Percentiles rank a stretch among this genome's conserved stretches.
Conservation (phyloP, 257 asterid genomes). For the Nicotiana tomentosiformis region DNA sequence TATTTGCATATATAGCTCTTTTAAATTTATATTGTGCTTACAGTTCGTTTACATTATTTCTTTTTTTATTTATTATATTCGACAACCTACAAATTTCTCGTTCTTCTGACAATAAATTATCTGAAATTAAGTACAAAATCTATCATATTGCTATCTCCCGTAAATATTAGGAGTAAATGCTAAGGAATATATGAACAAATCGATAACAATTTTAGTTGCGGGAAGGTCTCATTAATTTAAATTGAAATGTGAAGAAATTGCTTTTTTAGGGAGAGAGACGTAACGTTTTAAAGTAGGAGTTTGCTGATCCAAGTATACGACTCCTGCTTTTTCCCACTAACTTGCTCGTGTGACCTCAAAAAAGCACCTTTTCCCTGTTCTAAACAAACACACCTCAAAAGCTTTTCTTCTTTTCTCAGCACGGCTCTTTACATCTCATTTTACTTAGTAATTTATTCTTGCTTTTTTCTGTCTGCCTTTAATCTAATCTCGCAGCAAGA, state of each 20-base stretch:
- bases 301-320: background rate
- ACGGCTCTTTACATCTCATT: background rate
- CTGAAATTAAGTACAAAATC: no score
- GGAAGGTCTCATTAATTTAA: background rate
- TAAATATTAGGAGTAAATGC: no score
- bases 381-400: background rate
- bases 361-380: slow-evolving; percentile 1
- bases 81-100: no score
- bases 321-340: slow-evolving; percentile 13
- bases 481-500: background rate
- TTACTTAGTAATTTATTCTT: background rate
- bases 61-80: no score
- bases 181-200: no score
- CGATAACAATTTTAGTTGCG: background rate
- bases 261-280: background rate
- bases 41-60: no score
- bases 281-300: background rate
- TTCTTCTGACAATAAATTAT: no score
- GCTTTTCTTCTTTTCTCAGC: background rate
- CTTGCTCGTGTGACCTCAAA: background rate
- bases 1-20: no score
- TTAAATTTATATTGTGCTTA: no score
- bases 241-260: background rate
- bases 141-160: no score
- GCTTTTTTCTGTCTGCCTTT: background rate